Conservation (phyloP, 176 grass and related monocot genomes). For the Metroxylon sagu region DNA sequence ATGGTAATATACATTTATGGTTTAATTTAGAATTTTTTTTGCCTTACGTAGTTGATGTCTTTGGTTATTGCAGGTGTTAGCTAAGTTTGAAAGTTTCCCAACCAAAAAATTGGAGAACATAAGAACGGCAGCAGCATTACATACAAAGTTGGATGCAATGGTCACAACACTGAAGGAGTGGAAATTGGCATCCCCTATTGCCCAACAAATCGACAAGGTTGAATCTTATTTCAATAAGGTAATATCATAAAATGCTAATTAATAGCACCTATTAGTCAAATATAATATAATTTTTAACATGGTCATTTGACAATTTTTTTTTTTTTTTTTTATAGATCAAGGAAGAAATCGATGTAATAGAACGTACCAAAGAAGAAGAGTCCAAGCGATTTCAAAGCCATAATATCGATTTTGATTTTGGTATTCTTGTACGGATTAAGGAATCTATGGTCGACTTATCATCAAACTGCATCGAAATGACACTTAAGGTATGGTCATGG, state of each 20-base stretch:
- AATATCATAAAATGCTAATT: not conserved
- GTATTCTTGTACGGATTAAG: conserved; percentile 39
- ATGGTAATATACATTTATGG: too few relatives aligned
- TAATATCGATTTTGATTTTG: conserved; percentile 39
- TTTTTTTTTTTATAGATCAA: conserved; percentile 28
- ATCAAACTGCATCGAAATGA: conserved; percentile 51
- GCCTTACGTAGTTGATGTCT: not conserved
- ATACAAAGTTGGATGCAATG: conserved; percentile 41
- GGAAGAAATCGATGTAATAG: conserved; percentile 53
- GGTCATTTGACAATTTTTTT: not conserved
- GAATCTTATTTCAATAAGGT: conserved; percentile 57
- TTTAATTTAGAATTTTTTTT: not conserved
- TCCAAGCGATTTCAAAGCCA: conserved; percentile 43
- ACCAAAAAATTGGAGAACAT: conserved; percentile 49
- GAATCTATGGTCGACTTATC: conserved; percentile 59
- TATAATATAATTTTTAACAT: not conserved
- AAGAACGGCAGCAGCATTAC: conserved; percentile 40
- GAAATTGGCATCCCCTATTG: conserved; percentile 27
- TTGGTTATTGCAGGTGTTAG: conserved; percentile 31
- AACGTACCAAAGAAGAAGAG: conserved; percentile 55
- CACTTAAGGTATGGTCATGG: conserved; percentile 23
- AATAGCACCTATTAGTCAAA: not conserved
- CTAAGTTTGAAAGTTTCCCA: conserved; percentile 58
- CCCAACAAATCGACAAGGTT: conserved; percentile 40
- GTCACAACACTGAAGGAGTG: conserved; percentile 29